Base-by-base conservation (phyloP, 2,329 filamentous ascomycete genomes). In the Proliferodiscus dingleyae region DNA sequence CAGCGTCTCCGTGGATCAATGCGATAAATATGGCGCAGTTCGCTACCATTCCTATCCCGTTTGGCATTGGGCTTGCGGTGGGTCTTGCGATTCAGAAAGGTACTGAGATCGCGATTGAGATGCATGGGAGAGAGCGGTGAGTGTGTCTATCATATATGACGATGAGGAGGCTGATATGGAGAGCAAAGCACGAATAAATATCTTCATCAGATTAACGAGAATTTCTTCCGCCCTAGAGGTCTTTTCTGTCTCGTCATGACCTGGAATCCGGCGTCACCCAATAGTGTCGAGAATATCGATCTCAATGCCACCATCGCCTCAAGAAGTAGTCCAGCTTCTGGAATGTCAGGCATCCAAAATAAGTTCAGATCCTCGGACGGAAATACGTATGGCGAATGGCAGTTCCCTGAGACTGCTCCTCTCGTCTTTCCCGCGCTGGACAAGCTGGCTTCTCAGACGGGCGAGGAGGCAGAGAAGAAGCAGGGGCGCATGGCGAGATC, bases 221-320 rank as follows among this genome's bases (percentile, higher is more conserved):
- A 73, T 2, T 69, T 78, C 45, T 82, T 81, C 58, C 69, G 66
- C 32, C 77, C 78, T 0, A 68, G 69, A 1, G 78, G 78, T 0
- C 65, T 81, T 0, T 75, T 71, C 59, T 71, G 67, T 45, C 63
- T 76, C 30, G 65, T 82, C 28, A 70, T 81, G 41, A 48, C 46
- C 7, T 48, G 46, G 46, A 32, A 39, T 15, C 46, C 46, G 2
- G 41, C 43, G 19, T 19, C 36, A 4, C 16, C 32, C 10, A 3
- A 34, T 16, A n/a, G 19, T 10, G 16, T 18, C 32, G 32, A 34
- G 16, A 16, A 9, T 18, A 10, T 34, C 4, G 16, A 34, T 18
- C 32, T 34, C 3, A 8, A 34, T 18, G 32, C 32, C 13, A 34
- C 32, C 32, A 21, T 34, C 13, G 16, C 3, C 13, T 34, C 32